phyloP scores from a whole-genome alignment of 1,139 yeast genomes.

The Zygosaccharomyces pseudobailii region DNA sequence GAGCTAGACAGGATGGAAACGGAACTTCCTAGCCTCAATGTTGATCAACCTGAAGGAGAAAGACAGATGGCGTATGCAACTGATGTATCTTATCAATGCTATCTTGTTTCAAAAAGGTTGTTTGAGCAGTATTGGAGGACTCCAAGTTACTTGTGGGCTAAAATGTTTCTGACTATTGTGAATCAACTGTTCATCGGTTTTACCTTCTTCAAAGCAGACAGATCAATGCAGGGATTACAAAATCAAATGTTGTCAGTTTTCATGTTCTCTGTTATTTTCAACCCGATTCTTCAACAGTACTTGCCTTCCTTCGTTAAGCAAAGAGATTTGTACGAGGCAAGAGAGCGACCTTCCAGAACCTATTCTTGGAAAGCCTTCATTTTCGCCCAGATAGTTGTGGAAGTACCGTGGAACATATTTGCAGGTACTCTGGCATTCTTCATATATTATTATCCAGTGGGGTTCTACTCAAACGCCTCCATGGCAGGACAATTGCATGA shows the following conservation, averaged over 20 bases:
- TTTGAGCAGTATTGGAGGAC: conserved; percentile 69
- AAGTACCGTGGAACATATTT: conserved; percentile 65
- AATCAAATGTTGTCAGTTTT: conserved; percentile 67
- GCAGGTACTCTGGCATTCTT: conserved; percentile 61
- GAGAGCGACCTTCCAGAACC: conserved; percentile 74
- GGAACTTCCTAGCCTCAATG: conserved; percentile 28
- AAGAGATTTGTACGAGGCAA: conserved; percentile 72
- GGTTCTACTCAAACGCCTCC: conserved; percentile 53
- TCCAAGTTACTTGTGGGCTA: conserved; percentile 59
- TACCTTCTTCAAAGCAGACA: conserved; percentile 58
- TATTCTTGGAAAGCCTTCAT: conserved; percentile 58
- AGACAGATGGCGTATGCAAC: conserved; percentile 36
- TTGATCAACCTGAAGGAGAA: conserved; percentile 18
- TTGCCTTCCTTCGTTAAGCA: conserved; percentile 64
- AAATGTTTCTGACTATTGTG: conserved; percentile 46
- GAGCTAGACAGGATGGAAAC: conserved; percentile 42
- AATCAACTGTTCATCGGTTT: conserved; percentile 54
- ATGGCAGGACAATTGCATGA: conserved; percentile 46
- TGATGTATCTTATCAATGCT: conserved; percentile 47
- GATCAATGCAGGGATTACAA: conserved; percentile 55
- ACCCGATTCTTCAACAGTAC: conserved; percentile 62
- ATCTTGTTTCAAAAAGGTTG: conserved; percentile 49
- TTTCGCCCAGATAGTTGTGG: conserved; percentile 56
- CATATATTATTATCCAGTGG: conserved; percentile 78
- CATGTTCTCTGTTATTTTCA: conserved; percentile 55